Evolutionary conservation across 179 eudicot species (phyloP).

Genomic region (Amaranthus tricolor): DNA sequence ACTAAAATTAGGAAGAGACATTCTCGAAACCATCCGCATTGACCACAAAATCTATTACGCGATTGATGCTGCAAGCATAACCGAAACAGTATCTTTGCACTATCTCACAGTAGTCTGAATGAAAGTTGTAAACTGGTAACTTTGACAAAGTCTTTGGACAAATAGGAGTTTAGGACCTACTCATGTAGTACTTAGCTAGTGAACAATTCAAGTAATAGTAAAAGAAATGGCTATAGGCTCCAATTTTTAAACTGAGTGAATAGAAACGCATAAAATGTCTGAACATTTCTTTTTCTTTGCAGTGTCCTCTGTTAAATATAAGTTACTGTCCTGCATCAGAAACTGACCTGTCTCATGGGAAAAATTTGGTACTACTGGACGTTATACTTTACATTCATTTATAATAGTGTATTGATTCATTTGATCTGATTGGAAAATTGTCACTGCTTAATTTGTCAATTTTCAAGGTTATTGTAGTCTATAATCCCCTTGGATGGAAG

Average conservation of each 20-base stretch:
- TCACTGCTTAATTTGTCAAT: constrained; percentile 14
- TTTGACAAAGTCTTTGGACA: background rate
- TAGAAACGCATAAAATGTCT: background rate
- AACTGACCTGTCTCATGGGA: constrained; percentile 62
- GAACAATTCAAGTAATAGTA: background rate
- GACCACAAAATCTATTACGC: too few relatives aligned
- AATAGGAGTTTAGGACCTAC: background rate
- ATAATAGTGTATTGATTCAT: background rate
- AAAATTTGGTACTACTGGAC: constrained; percentile 54
- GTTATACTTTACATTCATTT: background rate
- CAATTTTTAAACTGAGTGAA: background rate
- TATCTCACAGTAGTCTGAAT: too few relatives aligned
- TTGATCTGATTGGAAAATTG: constrained; percentile 6
- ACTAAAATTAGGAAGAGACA: too few relatives aligned
- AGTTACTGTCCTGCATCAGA: constrained; percentile 94
- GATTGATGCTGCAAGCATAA: too few relatives aligned
- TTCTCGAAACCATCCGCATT: too few relatives aligned
- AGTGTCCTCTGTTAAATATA: constrained; percentile 94
- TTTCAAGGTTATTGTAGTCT: constrained; percentile 69
- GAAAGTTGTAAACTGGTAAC: background rate
- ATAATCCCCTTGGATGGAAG: constrained; percentile 94
- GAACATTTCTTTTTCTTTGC: constrained; percentile 29
- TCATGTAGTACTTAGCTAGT: background rate
- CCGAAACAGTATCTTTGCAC: too few relatives aligned
- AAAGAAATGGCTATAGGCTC: background rate